A percentile compares a stretch with the other conserved stretches of the same genome.
Evolutionary conservation across 2,329 filamentous ascomycete species (phyloP).

Genomic region (Corniculantispora saksenae): DNA sequence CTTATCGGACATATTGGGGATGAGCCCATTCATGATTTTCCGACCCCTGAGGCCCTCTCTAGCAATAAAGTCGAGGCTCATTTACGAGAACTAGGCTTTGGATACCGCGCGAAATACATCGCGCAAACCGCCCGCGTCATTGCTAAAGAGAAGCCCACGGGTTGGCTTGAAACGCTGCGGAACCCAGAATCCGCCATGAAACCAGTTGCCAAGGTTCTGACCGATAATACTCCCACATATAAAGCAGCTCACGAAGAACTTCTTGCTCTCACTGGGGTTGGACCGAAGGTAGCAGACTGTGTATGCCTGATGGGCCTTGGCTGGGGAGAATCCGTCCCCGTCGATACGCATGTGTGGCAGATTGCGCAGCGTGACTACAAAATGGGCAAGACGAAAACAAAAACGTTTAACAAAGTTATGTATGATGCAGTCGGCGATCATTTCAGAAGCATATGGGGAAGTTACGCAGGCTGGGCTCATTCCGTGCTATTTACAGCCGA

Average conservation of each 20-base stretch:
- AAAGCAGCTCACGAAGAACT: conserved; percentile 78
- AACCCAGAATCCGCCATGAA: conserved; percentile 70
- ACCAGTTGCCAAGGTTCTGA: conserved; percentile 41
- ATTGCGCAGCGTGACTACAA: conserved; percentile 96
- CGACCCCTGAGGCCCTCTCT: conserved; percentile 71
- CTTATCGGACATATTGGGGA: conserved; percentile 70
- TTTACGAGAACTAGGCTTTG: conserved; percentile 83
- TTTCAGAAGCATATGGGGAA: conserved; percentile 87
- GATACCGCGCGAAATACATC: conserved; percentile 92
- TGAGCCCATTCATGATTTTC: conserved; percentile 84
- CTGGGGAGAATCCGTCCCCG: conserved; percentile 92
- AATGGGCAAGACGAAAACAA: conserved; percentile 81
- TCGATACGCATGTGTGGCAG: conserved; percentile 98
- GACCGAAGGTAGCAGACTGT: conserved; percentile 95
- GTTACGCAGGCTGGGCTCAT: conserved; percentile 95
- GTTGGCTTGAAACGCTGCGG: conserved; percentile 76
- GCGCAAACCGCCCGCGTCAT: conserved; percentile 80
- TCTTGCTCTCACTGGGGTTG: conserved; percentile 80
- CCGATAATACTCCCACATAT: conserved; percentile 63
- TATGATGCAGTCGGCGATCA: conserved; percentile 90
- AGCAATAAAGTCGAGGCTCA: conserved; percentile 75
- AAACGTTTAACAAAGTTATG: conserved; percentile 82
- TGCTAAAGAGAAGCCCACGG: conserved; percentile 62
- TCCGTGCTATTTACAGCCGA: conserved; percentile 96
- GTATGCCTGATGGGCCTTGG: conserved; percentile 95